These are phyloP conservation scores for Lepidium aucheri DNA, from an alignment of 345 rosid species.

Conservation along the genomic window DNA sequence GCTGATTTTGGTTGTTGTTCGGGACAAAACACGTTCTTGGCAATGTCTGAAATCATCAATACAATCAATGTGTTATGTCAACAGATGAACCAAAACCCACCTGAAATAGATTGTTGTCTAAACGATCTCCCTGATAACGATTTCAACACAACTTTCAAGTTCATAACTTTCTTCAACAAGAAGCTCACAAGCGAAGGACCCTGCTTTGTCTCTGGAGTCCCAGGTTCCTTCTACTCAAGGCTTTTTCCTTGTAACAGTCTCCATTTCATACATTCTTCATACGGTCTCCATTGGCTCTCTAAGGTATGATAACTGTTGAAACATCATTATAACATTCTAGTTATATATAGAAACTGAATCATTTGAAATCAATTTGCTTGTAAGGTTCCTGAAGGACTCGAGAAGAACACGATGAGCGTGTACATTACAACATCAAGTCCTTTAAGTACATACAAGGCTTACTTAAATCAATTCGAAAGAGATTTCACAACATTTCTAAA, in stretches of 20 bases:
- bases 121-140: conserved; percentile 44
- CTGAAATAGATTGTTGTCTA: conserved; percentile 29
- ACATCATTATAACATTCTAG: background rate
- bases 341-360: background rate
- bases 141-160: conserved; percentile 30
- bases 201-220: conserved; percentile 32
- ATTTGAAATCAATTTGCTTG: background rate
- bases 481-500: conserved; percentile 37
- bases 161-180: conserved; percentile 11
- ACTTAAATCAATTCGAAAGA: conserved; percentile 29
- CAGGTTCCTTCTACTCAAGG: conserved; percentile 47
- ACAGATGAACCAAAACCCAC: conserved; percentile 1
- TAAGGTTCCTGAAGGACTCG: conserved; percentile 29
- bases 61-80: background rate
- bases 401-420: conserved; percentile 11
- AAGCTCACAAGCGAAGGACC: background rate
- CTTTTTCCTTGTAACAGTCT: conserved; percentile 32
- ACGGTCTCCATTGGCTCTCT: conserved; percentile 35
- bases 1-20: conserved; percentile 48
- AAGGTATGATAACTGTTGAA: conserved; percentile 12
- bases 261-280: conserved; percentile 35
- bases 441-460: conserved; percentile 25
- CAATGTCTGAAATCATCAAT: conserved; percentile 11
- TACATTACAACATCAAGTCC: conserved; percentile 29
- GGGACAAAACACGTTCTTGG: conserved; percentile 37